Base-by-base conservation (phyloP, 2,329 filamentous ascomycete species). In the Colletotrichum shisoi region DNA sequence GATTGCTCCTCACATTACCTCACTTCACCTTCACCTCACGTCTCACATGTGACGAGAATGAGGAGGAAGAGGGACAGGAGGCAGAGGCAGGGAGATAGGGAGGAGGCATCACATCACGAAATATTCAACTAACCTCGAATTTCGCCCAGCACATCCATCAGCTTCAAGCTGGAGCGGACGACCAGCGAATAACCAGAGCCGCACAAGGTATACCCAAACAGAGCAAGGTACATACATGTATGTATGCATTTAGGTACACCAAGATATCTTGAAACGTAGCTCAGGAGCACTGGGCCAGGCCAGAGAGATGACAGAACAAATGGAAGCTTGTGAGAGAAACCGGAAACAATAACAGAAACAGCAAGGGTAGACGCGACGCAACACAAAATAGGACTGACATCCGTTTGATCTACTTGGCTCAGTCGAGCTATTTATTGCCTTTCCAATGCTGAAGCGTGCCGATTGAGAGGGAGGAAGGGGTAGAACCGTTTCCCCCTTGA, bases 331-430 rank as follows among this genome's bases (percentile, higher is more conserved):
- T 49, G 13, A 27, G 37, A 56, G 27, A 21, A 56, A 61, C 42
- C 39, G 19, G 51, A 62, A 66, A 66, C 57, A 56, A 12, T n/a
- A 49, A 40, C 58, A 51, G 49, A 66, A 62, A 62, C 57, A 62
- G 13, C 27, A 66, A 40, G 62, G 49, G 60, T 12, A 19, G 51
- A 46, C n/a, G 15, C 7, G 17, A 60, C 53, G 37, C 31, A 52
- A 44, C 48, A 44, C 31, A 56, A 46, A 31, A 15, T 17, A 42
- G 27, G 31, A 48, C 34, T 62, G 40, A 37, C 13, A 11, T 34
- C 31, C 31, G 31, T 8, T 39, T 61, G 57, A 44, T 31, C 52
- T 15, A 64, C 63, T 63, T 49, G 53, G 52, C 52, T 31, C 37
- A 19, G 31, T 17, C 31, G 45, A 37, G 59, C 63, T 39, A 48